Base-by-base conservation (phyloP, 2,329 filamentous ascomycete genomes). In the Xylaria sp. region DNA sequence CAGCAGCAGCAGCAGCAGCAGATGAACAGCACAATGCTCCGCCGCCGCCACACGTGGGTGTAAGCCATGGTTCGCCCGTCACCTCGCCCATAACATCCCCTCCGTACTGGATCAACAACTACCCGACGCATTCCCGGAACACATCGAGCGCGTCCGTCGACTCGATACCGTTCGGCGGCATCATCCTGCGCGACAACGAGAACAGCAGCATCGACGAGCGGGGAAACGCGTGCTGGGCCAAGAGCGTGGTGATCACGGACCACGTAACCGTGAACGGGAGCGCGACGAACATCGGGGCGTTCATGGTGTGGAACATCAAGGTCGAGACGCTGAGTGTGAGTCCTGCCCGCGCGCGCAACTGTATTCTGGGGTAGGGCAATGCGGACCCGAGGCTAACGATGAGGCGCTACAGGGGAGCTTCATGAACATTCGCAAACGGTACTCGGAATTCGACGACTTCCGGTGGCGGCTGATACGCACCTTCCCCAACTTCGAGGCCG, bases 371-470 rank as follows among this genome's bases (percentile, higher is more conserved):
- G 19, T 61, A 82, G 78, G 81, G 83, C 77, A 79, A 44, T 38
- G 44, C 69, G 52, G 62, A 34, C 40, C 44, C 26, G n/a, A 56
- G 16, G 3, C 54, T 51, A 37, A 57, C 26, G 9, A 45, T 18
- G 7, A 21, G 22, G 45, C 24, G 20, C 48, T 58, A 78, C 48
- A 86, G 83, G 83, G 84, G 39, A 80, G 81, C 54, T 78, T 75
- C 44, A 85, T 88, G 74, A 79, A 81, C 57, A 83, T 87, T 60
- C 77, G 84, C 54, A 88, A 87, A 69, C 82, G 92, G 70, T 97
- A 97, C 73, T 97, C 92, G 0, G 93, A 97, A 71, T 97, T 97
- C 68, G 91, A 95, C 70, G 85, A 90, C 51, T 82, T 99, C 56
- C 84, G 92, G 49, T 75, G 80, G 45, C 85, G 86, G 61, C 81